A percentile compares a stretch with the other conserved stretches of the same genome.
These are phyloP conservation scores for Kodamaea kaohsiungensis DNA, from an alignment of 805 yeast genomes.

Conservation along the genomic window DNA sequence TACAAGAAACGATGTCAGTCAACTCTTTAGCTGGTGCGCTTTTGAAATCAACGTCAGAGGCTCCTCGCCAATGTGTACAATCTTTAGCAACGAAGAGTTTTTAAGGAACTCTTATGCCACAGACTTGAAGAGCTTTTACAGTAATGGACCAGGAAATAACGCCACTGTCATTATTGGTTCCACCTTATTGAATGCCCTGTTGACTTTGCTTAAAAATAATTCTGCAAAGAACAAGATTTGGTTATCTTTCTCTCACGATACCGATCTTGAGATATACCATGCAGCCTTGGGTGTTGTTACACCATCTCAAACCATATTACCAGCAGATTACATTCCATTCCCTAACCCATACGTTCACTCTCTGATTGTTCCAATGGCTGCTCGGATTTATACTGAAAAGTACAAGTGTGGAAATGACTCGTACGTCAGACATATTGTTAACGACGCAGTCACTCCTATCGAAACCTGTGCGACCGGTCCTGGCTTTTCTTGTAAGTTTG, in stretches of 20 bases:
- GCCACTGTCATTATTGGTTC: slow-evolving; percentile 61
- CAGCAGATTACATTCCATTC: slow-evolving; percentile 48
- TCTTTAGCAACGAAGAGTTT: slow-evolving; percentile 70
- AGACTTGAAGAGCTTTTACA: slow-evolving; percentile 62
- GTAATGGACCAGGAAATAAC: slow-evolving; percentile 64
- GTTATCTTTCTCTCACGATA: slow-evolving; percentile 76
- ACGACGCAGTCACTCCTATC: slow-evolving; percentile 43
- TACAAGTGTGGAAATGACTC: slow-evolving; percentile 30
- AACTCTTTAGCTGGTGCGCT: slow-evolving; percentile 65
- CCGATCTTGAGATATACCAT: slow-evolving; percentile 60
- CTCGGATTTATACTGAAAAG: slow-evolving; percentile 42
- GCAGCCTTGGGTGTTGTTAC: slow-evolving; percentile 63
- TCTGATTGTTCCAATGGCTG: slow-evolving; percentile 42
- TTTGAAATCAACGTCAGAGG: slow-evolving; percentile 75
- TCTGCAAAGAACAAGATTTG: slow-evolving; percentile 52
- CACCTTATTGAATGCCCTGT: slow-evolving; percentile 49
- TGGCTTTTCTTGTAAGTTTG: slow-evolving; percentile 43
- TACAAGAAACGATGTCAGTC: slow-evolving; percentile 51
- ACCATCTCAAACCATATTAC: slow-evolving; percentile 42
- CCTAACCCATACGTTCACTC: slow-evolving; percentile 47
- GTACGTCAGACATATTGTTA: slow-evolving; percentile 40
- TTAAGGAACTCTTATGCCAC: slow-evolving; percentile 58
- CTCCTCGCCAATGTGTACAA: slow-evolving; percentile 62
- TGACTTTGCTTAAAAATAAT: slow-evolving; percentile 48
- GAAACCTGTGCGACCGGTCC: slow-evolving; percentile 39